phyloP scores from a whole-genome alignment of 768 basidiomycete genomes.

The Amanita pallidorosea region DNA sequence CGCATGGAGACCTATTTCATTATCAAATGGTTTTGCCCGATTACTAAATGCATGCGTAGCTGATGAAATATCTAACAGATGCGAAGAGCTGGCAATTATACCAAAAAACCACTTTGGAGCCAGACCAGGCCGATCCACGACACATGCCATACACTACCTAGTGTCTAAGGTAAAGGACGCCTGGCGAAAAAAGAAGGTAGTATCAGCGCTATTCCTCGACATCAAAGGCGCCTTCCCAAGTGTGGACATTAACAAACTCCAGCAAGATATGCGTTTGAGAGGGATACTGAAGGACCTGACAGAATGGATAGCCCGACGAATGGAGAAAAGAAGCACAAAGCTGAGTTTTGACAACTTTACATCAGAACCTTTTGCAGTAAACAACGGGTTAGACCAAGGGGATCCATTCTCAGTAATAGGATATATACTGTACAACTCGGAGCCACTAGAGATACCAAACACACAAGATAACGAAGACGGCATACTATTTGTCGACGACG shows the following conservation, averaged over 20 bases:
- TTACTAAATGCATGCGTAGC: constrained; percentile 1
- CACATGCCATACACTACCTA: not conserved
- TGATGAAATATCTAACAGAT: not conserved
- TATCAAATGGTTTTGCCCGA: constrained; percentile 1
- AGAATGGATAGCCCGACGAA: not conserved
- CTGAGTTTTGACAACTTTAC: constrained; percentile 9
- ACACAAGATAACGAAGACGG: not conserved
- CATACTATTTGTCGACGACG: not conserved
- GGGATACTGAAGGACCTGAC: not conserved
- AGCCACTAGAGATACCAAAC: not conserved
- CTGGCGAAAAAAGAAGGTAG: constrained; percentile 5
- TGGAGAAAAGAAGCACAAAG: not conserved
- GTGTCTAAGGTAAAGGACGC: not conserved
- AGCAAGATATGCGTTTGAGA: not conserved
- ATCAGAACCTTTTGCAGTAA: constrained; percentile 1
- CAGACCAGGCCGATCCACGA: not conserved
- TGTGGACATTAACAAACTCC: constrained; percentile 5
- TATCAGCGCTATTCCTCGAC: constrained; percentile 8
- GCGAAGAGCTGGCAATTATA: not conserved
- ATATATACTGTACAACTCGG: constrained; percentile 6
- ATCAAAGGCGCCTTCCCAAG: constrained; percentile 9
- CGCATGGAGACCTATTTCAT: constrained; percentile 5
- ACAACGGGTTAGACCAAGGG: constrained; percentile 9
- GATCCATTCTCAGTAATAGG: constrained; percentile 7
- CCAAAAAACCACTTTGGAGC: not conserved